phyloP scores from a whole-genome alignment of 495 filamentous ascomycete genomes.

The Zalerion maritima region DNA sequence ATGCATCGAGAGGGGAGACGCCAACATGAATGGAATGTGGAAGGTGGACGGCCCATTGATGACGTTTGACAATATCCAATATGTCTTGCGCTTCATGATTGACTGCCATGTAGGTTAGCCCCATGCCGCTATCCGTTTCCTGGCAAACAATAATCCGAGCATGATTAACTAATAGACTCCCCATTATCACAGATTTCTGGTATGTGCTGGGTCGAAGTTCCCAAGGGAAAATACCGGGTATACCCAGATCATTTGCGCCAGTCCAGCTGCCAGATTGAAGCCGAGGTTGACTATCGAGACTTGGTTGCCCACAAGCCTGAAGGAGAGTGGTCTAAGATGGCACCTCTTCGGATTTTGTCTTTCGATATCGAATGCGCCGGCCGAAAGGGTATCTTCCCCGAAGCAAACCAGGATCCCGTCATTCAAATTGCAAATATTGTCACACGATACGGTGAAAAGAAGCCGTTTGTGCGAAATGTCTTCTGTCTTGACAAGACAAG shows the following conservation, averaged over 20 bases:
- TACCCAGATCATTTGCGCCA: slow-evolving; percentile 44
- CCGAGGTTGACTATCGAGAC: slow-evolving; percentile 62
- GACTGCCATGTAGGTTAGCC: slow-evolving; percentile 52
- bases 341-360: slow-evolving; percentile 77
- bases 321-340: slow-evolving; percentile 98
- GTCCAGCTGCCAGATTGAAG: slow-evolving; percentile 94
- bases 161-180: slow-evolving; percentile 5
- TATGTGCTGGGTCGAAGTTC: slow-evolving; percentile 95
- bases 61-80: slow-evolving; percentile 92
- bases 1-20: slow-evolving; percentile 54
- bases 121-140: too few species aligned
- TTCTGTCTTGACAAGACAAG: slow-evolving; percentile 87
- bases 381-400: slow-evolving; percentile 92
- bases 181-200: slow-evolving; percentile 74
- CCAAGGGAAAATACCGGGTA: slow-evolving; percentile 55
- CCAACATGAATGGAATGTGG: slow-evolving; percentile 90
- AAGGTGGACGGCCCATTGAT: slow-evolving; percentile 53
- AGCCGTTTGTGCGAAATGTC: slow-evolving; percentile 91
- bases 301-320: slow-evolving; percentile 78
- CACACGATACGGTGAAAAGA: slow-evolving; percentile 85
- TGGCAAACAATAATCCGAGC: too few species aligned
- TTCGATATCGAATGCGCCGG: slow-evolving; percentile 99
- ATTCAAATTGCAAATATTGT: slow-evolving; percentile 99
- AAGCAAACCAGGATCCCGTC: slow-evolving; percentile 78
- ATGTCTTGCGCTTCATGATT: slow-evolving; percentile 93